Evolutionary conservation across 2,329 filamentous ascomycete genomes (phyloP).

Genomic region (Diaporthe australafricana): DNA sequence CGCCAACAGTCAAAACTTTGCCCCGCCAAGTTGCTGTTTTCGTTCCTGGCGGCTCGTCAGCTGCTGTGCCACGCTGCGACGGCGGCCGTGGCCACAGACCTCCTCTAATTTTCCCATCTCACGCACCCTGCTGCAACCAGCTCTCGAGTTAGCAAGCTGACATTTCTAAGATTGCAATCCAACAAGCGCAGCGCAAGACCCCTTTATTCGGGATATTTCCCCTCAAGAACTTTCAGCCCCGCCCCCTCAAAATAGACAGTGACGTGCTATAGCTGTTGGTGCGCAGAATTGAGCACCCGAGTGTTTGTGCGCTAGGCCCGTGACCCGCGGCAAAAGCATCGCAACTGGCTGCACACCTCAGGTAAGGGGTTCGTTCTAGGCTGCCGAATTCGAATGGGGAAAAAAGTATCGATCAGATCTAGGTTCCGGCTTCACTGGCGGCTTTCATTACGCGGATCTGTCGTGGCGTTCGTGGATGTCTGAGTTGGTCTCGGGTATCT

Average conservation of each 20-base stretch:
- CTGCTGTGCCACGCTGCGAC: constrained; percentile 26
- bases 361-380: neutral
- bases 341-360: neutral
- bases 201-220: neutral
- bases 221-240: neutral
- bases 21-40: neutral
- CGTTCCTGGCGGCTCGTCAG: neutral
- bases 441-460: neutral
- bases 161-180: neutral
- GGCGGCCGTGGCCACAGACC: constrained; percentile 18
- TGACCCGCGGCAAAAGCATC: too few relatives aligned
- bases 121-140: neutral
- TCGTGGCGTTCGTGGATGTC: neutral
- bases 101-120: constrained; percentile 20
- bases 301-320: too few relatives aligned
- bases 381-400: neutral
- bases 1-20: constrained; percentile 12
- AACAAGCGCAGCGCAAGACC: neutral
- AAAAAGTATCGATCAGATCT: neutral
- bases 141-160: neutral
- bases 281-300: too few relatives aligned
- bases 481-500: constrained; percentile 20
- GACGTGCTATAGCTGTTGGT: neutral
- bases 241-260: neutral
- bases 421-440: neutral